phyloP scores from a whole-genome alignment of 2,329 filamentous ascomycete genomes.

The Periconia digitata region DNA sequence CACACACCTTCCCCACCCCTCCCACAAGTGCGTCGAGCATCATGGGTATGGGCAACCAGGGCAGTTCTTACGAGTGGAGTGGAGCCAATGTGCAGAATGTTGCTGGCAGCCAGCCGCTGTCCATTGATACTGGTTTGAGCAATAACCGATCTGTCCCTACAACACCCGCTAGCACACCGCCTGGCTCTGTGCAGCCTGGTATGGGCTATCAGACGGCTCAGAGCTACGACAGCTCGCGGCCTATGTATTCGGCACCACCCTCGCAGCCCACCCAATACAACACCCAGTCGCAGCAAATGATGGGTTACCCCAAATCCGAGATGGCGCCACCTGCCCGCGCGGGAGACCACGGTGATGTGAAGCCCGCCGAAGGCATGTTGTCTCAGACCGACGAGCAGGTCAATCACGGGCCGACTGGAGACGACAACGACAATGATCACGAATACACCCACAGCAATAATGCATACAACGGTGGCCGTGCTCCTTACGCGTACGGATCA shows the following conservation, averaged over 20 bases:
- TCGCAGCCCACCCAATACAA: constrained; percentile 68
- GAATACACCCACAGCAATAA: constrained; percentile 84
- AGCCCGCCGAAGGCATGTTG: constrained; percentile 65
- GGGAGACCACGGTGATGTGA: constrained; percentile 64
- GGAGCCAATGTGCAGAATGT: constrained; percentile 45
- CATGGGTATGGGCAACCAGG: constrained; percentile 72
- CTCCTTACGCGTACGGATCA: constrained; percentile 74
- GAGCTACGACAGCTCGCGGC: constrained; percentile 74
- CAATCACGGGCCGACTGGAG: constrained; percentile 59
- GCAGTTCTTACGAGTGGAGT: constrained; percentile 78
- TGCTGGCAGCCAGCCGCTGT: constrained; percentile 70
- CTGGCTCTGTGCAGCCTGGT: constrained; percentile 75
- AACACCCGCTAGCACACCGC: constrained; percentile 88
- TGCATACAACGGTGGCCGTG: constrained; percentile 70
- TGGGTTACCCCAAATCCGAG: constrained; percentile 78
- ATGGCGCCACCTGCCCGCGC: constrained; percentile 79
- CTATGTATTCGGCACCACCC: constrained; percentile 74
- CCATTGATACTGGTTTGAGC: constrained; percentile 77
- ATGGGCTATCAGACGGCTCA: constrained; percentile 76
- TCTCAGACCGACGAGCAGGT: constrained; percentile 50
- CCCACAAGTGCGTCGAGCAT: constrained; percentile 91
- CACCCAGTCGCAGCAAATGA: constrained; percentile 63
- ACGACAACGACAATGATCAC: constrained; percentile 70
- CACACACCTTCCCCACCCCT: constrained; percentile 91
- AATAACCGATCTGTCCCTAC: constrained; percentile 84